These are phyloP conservation scores for Coemansia aciculifera DNA, from an alignment of 192 early-diverging fungal species.

Conservation along the genomic window DNA sequence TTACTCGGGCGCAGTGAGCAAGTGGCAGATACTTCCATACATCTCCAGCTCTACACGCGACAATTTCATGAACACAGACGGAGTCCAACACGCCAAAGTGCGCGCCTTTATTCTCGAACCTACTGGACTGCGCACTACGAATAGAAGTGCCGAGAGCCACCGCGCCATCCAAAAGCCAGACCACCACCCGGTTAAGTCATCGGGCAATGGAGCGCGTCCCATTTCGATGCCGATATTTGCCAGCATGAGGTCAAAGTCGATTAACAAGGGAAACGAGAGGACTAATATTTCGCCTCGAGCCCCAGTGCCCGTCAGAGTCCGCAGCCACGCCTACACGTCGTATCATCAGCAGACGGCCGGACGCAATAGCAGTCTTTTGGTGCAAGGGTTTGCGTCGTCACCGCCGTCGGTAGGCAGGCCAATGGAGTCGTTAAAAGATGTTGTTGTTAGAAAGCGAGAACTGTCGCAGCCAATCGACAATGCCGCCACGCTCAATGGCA, in stretches of 20 bases:
- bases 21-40: slow-evolving; percentile 44
- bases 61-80: slow-evolving; percentile 53
- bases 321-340: slow-evolving; percentile 45
- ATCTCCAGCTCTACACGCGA: slow-evolving; percentile 50
- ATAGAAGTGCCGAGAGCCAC: slow-evolving; percentile 21
- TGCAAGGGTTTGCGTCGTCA: slow-evolving; percentile 18
- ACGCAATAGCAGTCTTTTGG: slow-evolving; percentile 20
- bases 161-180: slow-evolving; percentile 21
- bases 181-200: neutral
- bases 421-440: neutral
- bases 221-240: slow-evolving; percentile 24
- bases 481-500: slow-evolving; percentile 4
- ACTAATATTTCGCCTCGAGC: slow-evolving; percentile 18
- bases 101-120: slow-evolving; percentile 63
- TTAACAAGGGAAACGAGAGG: slow-evolving; percentile 1
- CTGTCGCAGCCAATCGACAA: slow-evolving; percentile 5
- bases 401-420: neutral
- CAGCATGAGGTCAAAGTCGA: slow-evolving; percentile 17
- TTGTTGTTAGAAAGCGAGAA: neutral
- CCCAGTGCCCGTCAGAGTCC: slow-evolving; percentile 46
- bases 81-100: slow-evolving; percentile 48
- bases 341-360: slow-evolving; percentile 44
- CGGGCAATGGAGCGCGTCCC: slow-evolving; percentile 9
- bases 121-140: slow-evolving; percentile 50
- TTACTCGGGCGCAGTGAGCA: slow-evolving; percentile 50